A percentile compares a stretch with the other conserved stretches of the same genome.
These are phyloP conservation scores for Myriosclerotinia curreyana DNA, from an alignment of 2,329 filamentous ascomycete genomes.

Conservation along the genomic window DNA sequence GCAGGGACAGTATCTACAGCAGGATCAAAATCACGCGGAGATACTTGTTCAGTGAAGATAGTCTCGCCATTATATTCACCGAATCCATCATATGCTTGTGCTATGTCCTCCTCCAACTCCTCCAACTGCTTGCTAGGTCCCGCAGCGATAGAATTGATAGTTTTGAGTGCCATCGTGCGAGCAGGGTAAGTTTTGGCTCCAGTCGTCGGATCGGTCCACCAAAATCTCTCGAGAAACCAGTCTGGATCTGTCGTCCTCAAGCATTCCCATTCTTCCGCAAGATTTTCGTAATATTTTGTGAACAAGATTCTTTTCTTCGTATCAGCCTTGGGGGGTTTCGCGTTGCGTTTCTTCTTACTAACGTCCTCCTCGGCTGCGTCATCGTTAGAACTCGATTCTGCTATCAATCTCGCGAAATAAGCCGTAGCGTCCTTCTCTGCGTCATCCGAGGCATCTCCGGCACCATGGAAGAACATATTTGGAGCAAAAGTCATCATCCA, in stretches of 20 bases:
- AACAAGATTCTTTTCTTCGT: background rate
- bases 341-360: background rate
- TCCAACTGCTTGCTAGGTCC: background rate
- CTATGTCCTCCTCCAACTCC: background rate
- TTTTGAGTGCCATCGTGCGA: background rate
- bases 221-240: background rate
- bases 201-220: background rate
- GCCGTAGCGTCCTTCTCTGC: background rate
- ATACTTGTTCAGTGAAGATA: background rate
- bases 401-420: background rate
- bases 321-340: too few relatives aligned
- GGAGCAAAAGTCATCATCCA: constrained; percentile 6
- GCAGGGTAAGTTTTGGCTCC: background rate
- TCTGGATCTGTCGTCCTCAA: background rate
- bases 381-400: background rate
- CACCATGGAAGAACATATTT: constrained; percentile 2
- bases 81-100: constrained; percentile 4
- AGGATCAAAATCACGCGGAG: background rate
- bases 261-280: background rate
- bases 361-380: background rate
- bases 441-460: background rate
- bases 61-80: background rate
- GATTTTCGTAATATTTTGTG: background rate
- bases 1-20: background rate
- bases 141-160: background rate